Conservation (phyloP, 139 green algal species). For the Prasinococcaceae sp. region DNA sequence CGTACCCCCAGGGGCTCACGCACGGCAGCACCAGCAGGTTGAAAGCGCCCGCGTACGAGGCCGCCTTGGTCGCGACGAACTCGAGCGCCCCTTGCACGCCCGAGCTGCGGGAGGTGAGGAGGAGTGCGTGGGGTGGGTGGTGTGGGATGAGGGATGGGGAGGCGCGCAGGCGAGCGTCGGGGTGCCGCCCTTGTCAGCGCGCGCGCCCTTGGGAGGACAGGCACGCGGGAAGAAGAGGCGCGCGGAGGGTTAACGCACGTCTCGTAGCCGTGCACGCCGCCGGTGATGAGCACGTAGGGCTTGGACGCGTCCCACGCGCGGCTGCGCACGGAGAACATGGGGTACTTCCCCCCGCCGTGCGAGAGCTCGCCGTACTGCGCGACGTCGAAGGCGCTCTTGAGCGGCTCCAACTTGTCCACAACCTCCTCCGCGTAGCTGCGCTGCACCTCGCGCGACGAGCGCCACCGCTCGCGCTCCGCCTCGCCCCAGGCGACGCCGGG, state of each 20-base stretch:
- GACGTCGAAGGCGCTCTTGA: constrained; percentile 5
- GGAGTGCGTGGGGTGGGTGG: too few relatives aligned
- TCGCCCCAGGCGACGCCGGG: not conserved
- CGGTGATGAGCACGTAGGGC: constrained; percentile 11
- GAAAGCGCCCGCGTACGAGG: not conserved
- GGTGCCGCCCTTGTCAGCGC: too few relatives aligned
- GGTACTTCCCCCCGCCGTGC: not conserved
- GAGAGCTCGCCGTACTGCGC: constrained; percentile 2
- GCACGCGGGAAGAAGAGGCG: too few relatives aligned
- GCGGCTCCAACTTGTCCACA: constrained; percentile 3
- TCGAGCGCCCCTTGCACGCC: constrained; percentile 7
- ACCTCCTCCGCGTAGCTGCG: constrained; percentile 10
- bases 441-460: not conserved
- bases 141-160: too few relatives aligned
- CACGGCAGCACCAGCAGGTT: constrained; percentile 7
- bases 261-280: constrained; percentile 11
- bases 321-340: not conserved
- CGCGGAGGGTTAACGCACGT: too few relatives aligned
- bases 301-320: not conserved
- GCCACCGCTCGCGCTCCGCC: not conserved
- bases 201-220: too few relatives aligned
- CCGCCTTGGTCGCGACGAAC: constrained; percentile 3
- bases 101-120: too few relatives aligned
- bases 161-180: too few relatives aligned
- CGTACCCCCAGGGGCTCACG: constrained; percentile 9